These are phyloP conservation scores for Aspergillus persii DNA, from an alignment of 2,329 filamentous ascomycete species.

Conservation along the genomic window DNA sequence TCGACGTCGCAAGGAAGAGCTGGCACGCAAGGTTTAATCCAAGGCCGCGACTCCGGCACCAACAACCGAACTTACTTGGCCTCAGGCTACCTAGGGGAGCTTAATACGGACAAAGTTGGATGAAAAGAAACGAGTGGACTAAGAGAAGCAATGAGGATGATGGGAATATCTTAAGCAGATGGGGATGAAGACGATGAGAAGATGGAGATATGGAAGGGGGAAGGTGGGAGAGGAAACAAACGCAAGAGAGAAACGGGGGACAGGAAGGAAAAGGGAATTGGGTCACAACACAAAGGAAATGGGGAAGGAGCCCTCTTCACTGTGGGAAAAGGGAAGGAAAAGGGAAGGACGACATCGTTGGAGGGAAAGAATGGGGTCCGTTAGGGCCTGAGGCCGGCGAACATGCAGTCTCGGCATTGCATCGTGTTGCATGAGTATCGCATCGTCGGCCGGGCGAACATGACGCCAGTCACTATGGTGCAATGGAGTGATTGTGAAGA, in stretches of 20 bases:
- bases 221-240: not conserved
- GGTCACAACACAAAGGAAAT: constrained; percentile 9
- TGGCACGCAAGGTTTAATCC: not conserved
- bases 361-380: not conserved
- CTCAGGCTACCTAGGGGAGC: not conserved
- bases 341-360: not conserved
- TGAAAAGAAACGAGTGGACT: not conserved
- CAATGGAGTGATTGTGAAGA: not conserved
- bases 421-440: not conserved
- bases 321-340: constrained; percentile 8
- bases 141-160: not conserved
- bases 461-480: not conserved
- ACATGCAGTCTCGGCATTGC: not conserved
- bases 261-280: constrained; percentile 12
- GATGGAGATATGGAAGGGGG: not conserved
- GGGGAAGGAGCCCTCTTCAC: constrained; percentile 5
- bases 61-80: not conserved
- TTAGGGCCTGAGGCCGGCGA: not conserved
- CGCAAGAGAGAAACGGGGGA: not conserved
- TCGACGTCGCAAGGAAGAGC: not conserved
- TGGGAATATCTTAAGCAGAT: not conserved
- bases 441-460: not conserved
- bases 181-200: not conserved
- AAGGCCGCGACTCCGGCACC: not conserved
- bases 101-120: not conserved